These are phyloP conservation scores for Chrysoporthe austroafricana DNA, from an alignment of 2,329 filamentous ascomycete species.

Conservation along the genomic window DNA sequence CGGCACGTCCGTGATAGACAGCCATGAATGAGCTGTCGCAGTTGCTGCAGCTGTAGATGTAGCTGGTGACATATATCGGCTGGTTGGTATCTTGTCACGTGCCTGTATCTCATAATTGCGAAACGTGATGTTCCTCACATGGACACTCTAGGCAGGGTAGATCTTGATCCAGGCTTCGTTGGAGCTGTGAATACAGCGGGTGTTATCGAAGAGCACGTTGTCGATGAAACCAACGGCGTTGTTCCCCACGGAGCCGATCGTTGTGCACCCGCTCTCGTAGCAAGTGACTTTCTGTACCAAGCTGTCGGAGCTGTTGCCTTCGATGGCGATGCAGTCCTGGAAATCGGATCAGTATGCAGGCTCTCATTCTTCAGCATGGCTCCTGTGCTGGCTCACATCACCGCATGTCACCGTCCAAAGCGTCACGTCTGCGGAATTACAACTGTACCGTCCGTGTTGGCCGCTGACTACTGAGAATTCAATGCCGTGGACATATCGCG, in stretches of 20 bases:
- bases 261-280: slow-evolving; percentile 44
- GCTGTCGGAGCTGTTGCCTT: slow-evolving; percentile 46
- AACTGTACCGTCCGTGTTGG: slow-evolving; percentile 58
- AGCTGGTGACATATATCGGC: slow-evolving; percentile 52
- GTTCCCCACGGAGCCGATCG: slow-evolving; percentile 42
- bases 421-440: slow-evolving; percentile 51
- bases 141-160: slow-evolving; percentile 43
- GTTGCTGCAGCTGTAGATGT: slow-evolving; percentile 46
- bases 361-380: too few species aligned
- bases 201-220: slow-evolving; percentile 43
- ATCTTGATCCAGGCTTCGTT: slow-evolving; percentile 50
- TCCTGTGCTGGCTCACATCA: slow-evolving; percentile 37
- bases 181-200: slow-evolving; percentile 42
- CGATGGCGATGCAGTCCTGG: slow-evolving; percentile 46
- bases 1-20: slow-evolving; percentile 50
- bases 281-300: slow-evolving; percentile 43
- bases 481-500: slow-evolving; percentile 55
- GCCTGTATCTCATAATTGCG: slow-evolving; percentile 42
- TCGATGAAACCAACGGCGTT: slow-evolving; percentile 43
- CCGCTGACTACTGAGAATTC: slow-evolving; percentile 47
- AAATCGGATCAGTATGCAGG: not conserved
- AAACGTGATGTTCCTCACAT: slow-evolving; percentile 50
- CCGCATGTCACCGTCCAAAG: slow-evolving; percentile 50
- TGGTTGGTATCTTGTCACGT: slow-evolving; percentile 45
- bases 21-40: slow-evolving; percentile 46